These are phyloP conservation scores for Metarhizium album DNA, from an alignment of 2,329 filamentous ascomycete species.

Conservation along the genomic window DNA sequence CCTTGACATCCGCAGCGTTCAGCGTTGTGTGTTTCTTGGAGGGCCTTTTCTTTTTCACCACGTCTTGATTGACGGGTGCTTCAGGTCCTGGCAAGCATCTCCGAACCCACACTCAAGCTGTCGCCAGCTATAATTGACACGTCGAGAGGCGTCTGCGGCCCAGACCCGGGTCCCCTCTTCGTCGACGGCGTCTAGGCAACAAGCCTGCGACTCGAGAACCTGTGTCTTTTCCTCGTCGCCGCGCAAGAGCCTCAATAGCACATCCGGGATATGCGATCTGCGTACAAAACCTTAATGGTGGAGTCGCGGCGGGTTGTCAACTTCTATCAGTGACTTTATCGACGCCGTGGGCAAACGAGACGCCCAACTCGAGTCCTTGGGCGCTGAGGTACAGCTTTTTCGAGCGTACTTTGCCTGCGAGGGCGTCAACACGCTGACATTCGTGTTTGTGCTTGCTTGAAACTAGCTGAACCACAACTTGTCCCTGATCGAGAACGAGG, in stretches of 20 bases:
- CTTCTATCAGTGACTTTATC: background rate
- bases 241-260: background rate
- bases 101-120: background rate
- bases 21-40: too few species aligned
- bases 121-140: background rate
- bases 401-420: background rate
- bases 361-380: background rate
- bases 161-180: background rate
- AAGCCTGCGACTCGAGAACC: background rate
- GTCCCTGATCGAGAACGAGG: background rate
- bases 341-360: background rate
- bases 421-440: background rate
- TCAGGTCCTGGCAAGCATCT: background rate
- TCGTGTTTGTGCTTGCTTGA: background rate
- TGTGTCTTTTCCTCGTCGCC: background rate
- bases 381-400: background rate
- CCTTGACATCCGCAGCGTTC: too few species aligned
- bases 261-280: background rate
- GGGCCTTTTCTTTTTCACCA: too few species aligned
- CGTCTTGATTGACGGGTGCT: background rate
- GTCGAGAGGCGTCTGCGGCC: background rate
- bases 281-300: background rate
- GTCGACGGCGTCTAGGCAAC: background rate
- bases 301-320: background rate
- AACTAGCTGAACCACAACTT: background rate